These are phyloP conservation scores for Venturia effusa DNA, from an alignment of 2,329 filamentous ascomycete genomes.

Conservation along the genomic window DNA sequence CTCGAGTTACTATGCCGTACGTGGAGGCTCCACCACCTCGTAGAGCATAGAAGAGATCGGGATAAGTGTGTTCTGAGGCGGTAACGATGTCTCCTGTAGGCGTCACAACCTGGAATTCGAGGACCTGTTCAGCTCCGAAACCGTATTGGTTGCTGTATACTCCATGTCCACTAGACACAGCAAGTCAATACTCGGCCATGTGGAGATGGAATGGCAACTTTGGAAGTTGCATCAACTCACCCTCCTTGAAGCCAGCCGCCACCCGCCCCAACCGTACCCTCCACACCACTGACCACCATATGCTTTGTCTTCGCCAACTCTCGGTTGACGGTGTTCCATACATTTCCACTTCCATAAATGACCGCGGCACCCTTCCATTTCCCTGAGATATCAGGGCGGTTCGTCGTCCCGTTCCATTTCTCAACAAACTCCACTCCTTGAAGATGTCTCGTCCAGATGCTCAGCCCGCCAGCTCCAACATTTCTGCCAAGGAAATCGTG, in stretches of 20 bases:
- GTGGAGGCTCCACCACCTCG: conserved; percentile 29
- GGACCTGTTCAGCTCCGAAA: conserved; percentile 34
- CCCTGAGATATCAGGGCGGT: neutral
- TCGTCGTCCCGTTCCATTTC: conserved; percentile 1
- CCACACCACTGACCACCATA: conserved; percentile 6
- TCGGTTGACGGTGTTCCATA: neutral
- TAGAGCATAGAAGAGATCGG: conserved; percentile 30
- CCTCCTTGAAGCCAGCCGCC: conserved; percentile 16
- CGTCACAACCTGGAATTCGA: conserved; percentile 32
- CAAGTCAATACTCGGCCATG: neutral
- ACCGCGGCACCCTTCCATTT: conserved; percentile 1
- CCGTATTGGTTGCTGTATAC: conserved; percentile 30
- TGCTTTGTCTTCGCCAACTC: neutral
- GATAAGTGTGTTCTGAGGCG: conserved; percentile 24
- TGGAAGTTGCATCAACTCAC: neutral
- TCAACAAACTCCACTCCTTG: conserved; percentile 4
- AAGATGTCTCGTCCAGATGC: conserved; percentile 11
- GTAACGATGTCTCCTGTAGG: conserved; percentile 26
- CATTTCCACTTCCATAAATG: neutral
- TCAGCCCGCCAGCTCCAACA: neutral
- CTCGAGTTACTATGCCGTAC: conserved; percentile 25
- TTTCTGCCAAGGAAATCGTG: conserved; percentile 11
- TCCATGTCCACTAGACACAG: conserved; percentile 27
- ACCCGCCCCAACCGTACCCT: conserved; percentile 15
- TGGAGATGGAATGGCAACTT: neutral